Conservation (phyloP, 148 eudicot genomes). For the Fagopyrum homotropicum region DNA sequence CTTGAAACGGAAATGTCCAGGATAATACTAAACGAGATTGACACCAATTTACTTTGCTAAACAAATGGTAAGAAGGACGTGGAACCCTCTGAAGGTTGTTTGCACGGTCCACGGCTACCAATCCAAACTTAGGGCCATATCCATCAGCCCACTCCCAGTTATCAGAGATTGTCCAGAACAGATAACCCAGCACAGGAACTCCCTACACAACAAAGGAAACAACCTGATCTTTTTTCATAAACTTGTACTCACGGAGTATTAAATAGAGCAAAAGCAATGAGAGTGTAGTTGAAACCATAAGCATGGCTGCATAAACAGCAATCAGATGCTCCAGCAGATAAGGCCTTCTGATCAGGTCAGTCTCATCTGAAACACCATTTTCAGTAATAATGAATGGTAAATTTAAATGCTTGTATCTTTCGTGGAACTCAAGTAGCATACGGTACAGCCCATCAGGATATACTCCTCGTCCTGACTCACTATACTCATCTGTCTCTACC, state of each 20-base stretch:
- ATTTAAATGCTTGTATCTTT: conserved; percentile 86
- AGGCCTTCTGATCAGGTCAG: conserved; percentile 85
- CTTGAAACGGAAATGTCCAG: not conserved
- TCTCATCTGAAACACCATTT: conserved; percentile 90
- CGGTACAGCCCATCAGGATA: conserved; percentile 98
- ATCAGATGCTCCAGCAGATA: conserved; percentile 85
- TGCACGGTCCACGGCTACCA: conserved; percentile 92
- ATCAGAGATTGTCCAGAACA: conserved; percentile 98
- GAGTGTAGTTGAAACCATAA: conserved; percentile 38
- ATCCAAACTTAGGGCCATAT: conserved; percentile 97
- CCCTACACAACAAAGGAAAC: conserved; percentile 42
- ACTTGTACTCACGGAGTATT: not conserved
- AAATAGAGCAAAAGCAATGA: not conserved
- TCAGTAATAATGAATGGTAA: conserved; percentile 81
- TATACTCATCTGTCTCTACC: conserved; percentile 79
- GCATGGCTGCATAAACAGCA: conserved; percentile 89
- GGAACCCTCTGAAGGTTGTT: conserved; percentile 75
- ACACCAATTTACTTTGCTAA: conserved; percentile 45
- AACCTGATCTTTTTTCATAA: not conserved
- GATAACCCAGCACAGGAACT: conserved; percentile 74
- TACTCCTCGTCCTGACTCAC: conserved; percentile 95
- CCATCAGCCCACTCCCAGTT: conserved; percentile 99
- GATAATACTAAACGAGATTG: not conserved
- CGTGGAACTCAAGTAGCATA: conserved; percentile 79
- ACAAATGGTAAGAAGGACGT: conserved; percentile 89